Percentiles rank a stretch among this genome's conserved stretches.
Conservation (phyloP, 768 basidiomycete genomes). For the Pisolithus marmoratus region DNA sequence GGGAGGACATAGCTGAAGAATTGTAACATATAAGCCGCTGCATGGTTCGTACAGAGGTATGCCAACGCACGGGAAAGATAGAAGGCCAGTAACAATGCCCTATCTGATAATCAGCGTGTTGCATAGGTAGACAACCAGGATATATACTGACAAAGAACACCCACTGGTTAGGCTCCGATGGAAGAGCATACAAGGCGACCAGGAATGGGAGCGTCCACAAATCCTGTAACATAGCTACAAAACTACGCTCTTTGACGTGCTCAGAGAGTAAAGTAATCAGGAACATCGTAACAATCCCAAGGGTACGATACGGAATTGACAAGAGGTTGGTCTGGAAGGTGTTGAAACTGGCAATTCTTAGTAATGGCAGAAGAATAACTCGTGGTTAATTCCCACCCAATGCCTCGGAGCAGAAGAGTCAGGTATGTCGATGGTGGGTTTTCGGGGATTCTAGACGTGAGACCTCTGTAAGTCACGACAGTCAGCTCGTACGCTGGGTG, state of each 20-base stretch:
- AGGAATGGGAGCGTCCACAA: slow-evolving; percentile 60
- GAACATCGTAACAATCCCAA: slow-evolving; percentile 50
- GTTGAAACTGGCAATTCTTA: slow-evolving; percentile 36
- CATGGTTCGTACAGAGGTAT: not conserved
- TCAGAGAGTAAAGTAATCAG: slow-evolving; percentile 47
- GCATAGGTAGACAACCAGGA: too few species aligned
- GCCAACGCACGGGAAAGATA: slow-evolving; percentile 39
- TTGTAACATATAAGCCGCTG: slow-evolving; percentile 1
- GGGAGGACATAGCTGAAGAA: slow-evolving; percentile 39
- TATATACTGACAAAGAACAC: slow-evolving; percentile 40
- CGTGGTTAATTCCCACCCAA: slow-evolving; percentile 33
- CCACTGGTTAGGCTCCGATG: slow-evolving; percentile 47
- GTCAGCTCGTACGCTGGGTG: not conserved
- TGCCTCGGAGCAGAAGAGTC: slow-evolving; percentile 48
- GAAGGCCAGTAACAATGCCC: slow-evolving; percentile 27
- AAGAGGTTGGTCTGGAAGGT: slow-evolving; percentile 59
- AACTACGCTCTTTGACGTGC: slow-evolving; percentile 45
- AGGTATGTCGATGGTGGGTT: slow-evolving; percentile 49
- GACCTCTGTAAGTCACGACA: slow-evolving; percentile 28
- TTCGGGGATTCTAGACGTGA: slow-evolving; percentile 48
- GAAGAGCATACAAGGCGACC: slow-evolving; percentile 47
- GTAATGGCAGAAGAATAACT: not conserved
- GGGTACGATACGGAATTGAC: slow-evolving; percentile 49
- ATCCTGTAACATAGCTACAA: slow-evolving; percentile 48
- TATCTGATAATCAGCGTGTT: too few species aligned